These are phyloP conservation scores for Cryptosporidium tyzzeri DNA, from an alignment of 169 alveolate species.

Conservation along the genomic window DNA sequence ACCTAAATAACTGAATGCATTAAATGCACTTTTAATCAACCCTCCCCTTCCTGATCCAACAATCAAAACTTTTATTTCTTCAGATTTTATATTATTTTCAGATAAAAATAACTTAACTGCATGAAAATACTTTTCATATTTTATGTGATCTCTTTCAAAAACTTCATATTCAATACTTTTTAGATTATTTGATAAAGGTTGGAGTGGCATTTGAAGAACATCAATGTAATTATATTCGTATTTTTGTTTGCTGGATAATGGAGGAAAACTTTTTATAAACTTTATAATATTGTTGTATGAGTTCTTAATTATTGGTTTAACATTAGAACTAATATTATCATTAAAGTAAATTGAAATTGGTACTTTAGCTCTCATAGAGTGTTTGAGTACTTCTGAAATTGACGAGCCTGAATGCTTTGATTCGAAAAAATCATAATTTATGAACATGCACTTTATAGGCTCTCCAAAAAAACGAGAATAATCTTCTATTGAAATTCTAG, in stretches of 20 bases:
- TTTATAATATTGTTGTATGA: not conserved
- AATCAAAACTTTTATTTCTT: constrained; percentile 79
- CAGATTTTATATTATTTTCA: constrained; percentile 61
- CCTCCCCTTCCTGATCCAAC: constrained; percentile 92
- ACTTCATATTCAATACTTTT: constrained; percentile 84
- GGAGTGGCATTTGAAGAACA: constrained; percentile 74
- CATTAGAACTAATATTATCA: not conserved
- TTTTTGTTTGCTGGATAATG: constrained; percentile 50
- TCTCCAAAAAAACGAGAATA: constrained; percentile 48
- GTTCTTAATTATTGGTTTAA: not conserved
- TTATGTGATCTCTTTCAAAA: constrained; percentile 85
- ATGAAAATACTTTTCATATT: constrained; percentile 84
- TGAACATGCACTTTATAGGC: constrained; percentile 37
- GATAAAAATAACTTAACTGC: constrained; percentile 81
- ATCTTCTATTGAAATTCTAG: not conserved
- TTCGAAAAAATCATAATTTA: constrained; percentile 11
- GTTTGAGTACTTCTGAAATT: not conserved
- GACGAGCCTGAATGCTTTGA: not conserved
- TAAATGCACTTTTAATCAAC: constrained; percentile 81
- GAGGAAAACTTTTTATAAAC: constrained; percentile 31
- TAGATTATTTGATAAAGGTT: constrained; percentile 81
- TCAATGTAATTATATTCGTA: constrained; percentile 68
- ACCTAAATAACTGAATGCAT: constrained; percentile 79
- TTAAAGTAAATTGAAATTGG: constrained; percentile 31
- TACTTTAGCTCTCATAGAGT: constrained; percentile 1